Percentiles rank a stretch among this genome's conserved stretches.
Evolutionary conservation across 305 asterid species (phyloP).

Genomic region (Lippia alba): DNA sequence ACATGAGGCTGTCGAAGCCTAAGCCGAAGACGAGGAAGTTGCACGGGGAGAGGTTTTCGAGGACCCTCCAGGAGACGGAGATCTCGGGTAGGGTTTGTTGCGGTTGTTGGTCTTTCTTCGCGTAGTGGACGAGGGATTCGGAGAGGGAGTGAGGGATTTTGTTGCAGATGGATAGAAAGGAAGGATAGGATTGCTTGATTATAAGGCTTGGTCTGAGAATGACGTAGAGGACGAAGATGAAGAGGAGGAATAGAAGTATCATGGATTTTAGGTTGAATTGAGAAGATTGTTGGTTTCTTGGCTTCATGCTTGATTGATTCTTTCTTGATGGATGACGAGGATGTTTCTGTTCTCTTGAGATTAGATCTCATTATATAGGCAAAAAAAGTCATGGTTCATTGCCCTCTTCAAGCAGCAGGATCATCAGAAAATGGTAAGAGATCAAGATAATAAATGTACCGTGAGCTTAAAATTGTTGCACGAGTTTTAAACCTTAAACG

Average conservation of each 20-base stretch:
- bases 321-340: constrained; percentile 8
- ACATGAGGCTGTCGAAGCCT: constrained; percentile 59
- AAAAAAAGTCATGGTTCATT: background rate
- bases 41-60: constrained; percentile 53
- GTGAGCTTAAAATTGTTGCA: background rate
- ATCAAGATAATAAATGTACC: background rate
- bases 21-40: constrained; percentile 57
- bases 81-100: constrained; percentile 51
- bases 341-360: background rate
- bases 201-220: constrained; percentile 42
- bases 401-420: background rate
- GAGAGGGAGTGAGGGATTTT: constrained; percentile 53
- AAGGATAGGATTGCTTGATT: constrained; percentile 11
- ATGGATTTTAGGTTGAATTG: constrained; percentile 41
- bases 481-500: background rate
- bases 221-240: constrained; percentile 47
- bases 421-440: background rate
- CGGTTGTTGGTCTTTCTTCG: constrained; percentile 28
- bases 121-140: constrained; percentile 50
- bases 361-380: background rate
- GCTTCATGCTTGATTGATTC: constrained; percentile 40
- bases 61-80: constrained; percentile 44
- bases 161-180: constrained; percentile 40
- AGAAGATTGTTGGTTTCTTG: constrained; percentile 35
- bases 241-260: constrained; percentile 35